phyloP scores from a whole-genome alignment of 1,284 basidiomycete genomes.

The Ceratobasidium sp. region DNA sequence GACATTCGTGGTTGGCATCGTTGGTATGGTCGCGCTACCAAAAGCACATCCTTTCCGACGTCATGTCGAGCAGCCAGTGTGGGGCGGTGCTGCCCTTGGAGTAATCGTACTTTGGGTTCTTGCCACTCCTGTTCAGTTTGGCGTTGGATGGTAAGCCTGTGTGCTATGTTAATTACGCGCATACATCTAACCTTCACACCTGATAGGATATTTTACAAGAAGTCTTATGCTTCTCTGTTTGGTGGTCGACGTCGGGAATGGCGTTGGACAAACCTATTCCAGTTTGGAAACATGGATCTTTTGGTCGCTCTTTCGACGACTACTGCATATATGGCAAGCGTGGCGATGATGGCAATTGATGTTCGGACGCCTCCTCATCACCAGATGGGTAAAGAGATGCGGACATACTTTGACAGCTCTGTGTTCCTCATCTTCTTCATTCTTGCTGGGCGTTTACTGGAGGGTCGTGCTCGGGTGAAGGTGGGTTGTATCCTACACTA shows the following conservation, averaged over 20 bases:
- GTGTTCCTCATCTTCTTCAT: slow-evolving; percentile 84
- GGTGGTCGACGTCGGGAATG: slow-evolving; percentile 25
- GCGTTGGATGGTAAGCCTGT: slow-evolving; percentile 50
- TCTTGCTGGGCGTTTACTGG: slow-evolving; percentile 64
- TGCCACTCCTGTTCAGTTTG: slow-evolving; percentile 56
- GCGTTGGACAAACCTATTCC: slow-evolving; percentile 59
- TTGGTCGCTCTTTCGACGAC: slow-evolving; percentile 69
- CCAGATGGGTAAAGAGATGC: slow-evolving; percentile 54
- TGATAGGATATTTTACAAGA: slow-evolving; percentile 50
- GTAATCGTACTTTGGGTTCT: slow-evolving; percentile 52
- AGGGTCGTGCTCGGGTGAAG: slow-evolving; percentile 51
- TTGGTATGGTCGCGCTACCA: slow-evolving; percentile 75
- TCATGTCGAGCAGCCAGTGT: slow-evolving; percentile 47
- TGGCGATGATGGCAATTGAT: slow-evolving; percentile 72
- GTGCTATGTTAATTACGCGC: not conserved
- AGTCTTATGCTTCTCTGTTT: slow-evolving; percentile 48
- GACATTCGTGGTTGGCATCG: slow-evolving; percentile 79
- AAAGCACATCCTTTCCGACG: slow-evolving; percentile 55
- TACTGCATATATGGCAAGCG: slow-evolving; percentile 78
- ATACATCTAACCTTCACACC: not conserved
- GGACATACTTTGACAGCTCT: slow-evolving; percentile 82
- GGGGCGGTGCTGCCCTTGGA: slow-evolving; percentile 53
- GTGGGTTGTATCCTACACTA: slow-evolving; percentile 33
- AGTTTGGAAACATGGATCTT: slow-evolving; percentile 88
- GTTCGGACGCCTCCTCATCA: slow-evolving; percentile 50